These are phyloP conservation scores for Eragrostis nindensis DNA, from an alignment of 176 grass and related monocot genomes.

Conservation along the genomic window DNA sequence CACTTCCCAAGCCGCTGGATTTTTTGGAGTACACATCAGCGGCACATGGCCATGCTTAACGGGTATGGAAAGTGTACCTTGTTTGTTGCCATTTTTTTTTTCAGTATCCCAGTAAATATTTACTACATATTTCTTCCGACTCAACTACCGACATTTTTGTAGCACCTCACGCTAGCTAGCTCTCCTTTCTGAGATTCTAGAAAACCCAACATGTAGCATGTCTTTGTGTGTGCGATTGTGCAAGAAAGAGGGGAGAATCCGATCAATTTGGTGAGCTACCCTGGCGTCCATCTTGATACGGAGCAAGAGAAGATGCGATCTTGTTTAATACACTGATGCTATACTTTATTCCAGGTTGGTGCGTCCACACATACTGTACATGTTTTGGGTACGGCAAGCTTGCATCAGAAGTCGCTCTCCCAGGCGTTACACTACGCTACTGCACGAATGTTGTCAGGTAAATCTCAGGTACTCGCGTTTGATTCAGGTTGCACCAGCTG, in stretches of 20 bases:
- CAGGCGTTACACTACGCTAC: not conserved
- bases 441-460: no score
- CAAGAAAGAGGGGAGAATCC: slow-evolving; percentile 52
- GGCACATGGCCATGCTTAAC: slow-evolving; percentile 41
- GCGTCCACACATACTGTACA: not conserved
- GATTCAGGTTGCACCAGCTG: no score
- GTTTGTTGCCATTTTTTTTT: not conserved
- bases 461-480: no score
- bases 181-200: slow-evolving; percentile 56
- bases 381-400: slow-evolving; percentile 16
- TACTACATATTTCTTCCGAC: not conserved
- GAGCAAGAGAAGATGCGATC: slow-evolving; percentile 22
- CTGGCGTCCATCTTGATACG: slow-evolving; percentile 34
- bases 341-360: slow-evolving; percentile 38
- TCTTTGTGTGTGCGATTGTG: slow-evolving; percentile 53
- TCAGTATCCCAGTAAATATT: not conserved
- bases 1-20: not conserved
- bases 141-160: slow-evolving; percentile 41
- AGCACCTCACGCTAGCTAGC: slow-evolving; percentile 27
- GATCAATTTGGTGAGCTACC: slow-evolving; percentile 67
- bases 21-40: slow-evolving; percentile 34
- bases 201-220: slow-evolving; percentile 32
- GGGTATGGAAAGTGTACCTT: slow-evolving; percentile 20
- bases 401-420: slow-evolving; percentile 30
- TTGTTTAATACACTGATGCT: slow-evolving; percentile 38